Evolutionary conservation across 176 grass and related monocot genomes (phyloP).

Genomic region (Carex cristatella): DNA sequence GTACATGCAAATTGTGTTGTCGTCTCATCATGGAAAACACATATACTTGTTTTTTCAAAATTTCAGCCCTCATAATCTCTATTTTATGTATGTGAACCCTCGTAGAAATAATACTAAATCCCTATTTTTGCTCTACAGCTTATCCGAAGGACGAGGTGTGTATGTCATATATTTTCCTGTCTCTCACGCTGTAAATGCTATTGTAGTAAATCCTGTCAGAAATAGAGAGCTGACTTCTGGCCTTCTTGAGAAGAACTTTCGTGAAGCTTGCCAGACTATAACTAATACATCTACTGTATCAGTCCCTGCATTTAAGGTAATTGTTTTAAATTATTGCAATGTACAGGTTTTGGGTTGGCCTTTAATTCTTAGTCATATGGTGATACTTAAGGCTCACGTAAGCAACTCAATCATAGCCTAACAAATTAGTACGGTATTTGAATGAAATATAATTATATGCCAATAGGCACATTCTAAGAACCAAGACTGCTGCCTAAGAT

Average conservation of each 20-base stretch:
- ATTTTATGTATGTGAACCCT: not conserved
- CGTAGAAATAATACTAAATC: not conserved
- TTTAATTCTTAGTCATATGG: not conserved
- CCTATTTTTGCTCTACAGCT: slow-evolving; percentile 45
- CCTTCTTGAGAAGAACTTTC: slow-evolving; percentile 90
- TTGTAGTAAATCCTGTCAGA: slow-evolving; percentile 85
- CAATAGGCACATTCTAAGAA: not conserved
- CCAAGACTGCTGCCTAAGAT: not conserved
- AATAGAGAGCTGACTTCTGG: slow-evolving; percentile 82
- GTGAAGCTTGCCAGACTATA: slow-evolving; percentile 63
- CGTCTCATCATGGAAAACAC: not conserved
- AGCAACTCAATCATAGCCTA: not conserved
- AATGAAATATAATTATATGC: not conserved
- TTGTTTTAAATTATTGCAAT: not conserved
- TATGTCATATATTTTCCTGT: slow-evolving; percentile 86
- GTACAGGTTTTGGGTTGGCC: not conserved
- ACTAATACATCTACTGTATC: not conserved
- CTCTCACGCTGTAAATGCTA: slow-evolving; percentile 47
- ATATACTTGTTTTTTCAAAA: not conserved
- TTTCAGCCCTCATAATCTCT: not conserved
- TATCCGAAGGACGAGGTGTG: slow-evolving; percentile 80
- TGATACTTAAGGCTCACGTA: not conserved
- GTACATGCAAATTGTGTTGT: not conserved
- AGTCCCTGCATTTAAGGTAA: slow-evolving; percentile 15
- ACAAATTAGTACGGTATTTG: not conserved